Base-by-base conservation (phyloP, 2,329 filamentous ascomycete species). In the Exserohilum rostratum region DNA sequence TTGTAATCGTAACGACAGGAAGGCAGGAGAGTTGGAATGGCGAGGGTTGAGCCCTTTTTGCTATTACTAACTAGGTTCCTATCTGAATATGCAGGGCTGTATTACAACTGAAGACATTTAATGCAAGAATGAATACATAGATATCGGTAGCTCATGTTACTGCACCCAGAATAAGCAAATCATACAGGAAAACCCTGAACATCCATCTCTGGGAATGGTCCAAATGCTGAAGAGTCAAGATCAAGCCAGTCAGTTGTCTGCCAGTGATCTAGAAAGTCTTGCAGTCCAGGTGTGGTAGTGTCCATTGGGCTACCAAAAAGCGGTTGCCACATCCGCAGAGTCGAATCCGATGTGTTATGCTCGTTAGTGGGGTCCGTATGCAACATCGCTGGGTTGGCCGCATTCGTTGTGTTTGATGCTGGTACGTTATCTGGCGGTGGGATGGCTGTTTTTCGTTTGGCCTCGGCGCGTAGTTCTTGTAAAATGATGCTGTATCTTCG, bases 401-500 rank as follows among this genome's bases (percentile, higher is more conserved):
- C 20, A 12, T 29, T 17, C 5, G 9, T 33, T 6, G 31, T 6
- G 12, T 22, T 10, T 22, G 39, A 30, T 18, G 20, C 9, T 9
- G 3, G 15, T 22, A 29, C 30, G 5, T 25, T 25, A 4, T 62
- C 57, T 15, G 51, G 57, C 12, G 56, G 12, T 5, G 48, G 50
- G 39, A 55, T 52, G 11, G 61, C 56, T 9, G 60, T 60, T 31
- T 64, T 64, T 34, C 48, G 57, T 40, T 65, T 70, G 4, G 71
- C 79, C 50, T 81, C 78, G 6, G 71, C 63, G 37, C 78, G 67
- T 18, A 81, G 57, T 50, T 81, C 79, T 42, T 79, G 78, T 9
- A 82, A 59, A 38, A 81, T 81, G 44, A 81, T 80, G 27, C 77
- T 77, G 39, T 82, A 81, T 34, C 78, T 73, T 6, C 78, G 74